Conservation (phyloP, 2,329 filamentous ascomycete genomes). For the Aspergillus puulaauensis region DNA sequence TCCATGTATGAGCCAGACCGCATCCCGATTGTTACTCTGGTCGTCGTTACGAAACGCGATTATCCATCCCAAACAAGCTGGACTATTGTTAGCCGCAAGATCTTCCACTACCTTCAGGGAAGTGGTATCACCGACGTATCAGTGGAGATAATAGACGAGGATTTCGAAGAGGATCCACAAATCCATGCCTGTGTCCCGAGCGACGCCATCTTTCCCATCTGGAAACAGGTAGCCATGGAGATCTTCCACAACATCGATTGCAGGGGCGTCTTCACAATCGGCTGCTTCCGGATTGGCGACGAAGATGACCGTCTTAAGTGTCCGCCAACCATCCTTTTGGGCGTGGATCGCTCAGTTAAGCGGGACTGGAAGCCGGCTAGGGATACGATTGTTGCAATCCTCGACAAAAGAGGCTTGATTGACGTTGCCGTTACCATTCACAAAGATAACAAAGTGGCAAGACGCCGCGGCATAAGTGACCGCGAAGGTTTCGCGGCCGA, state of each 20-base stretch:
- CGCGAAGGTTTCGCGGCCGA: neutral
- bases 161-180: neutral
- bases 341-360: neutral
- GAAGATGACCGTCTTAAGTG: neutral
- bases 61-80: neutral
- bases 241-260: neutral
- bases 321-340: neutral
- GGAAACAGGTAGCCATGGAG: neutral
- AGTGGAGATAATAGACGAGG: neutral
- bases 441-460: neutral
- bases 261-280: neutral
- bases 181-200: neutral
- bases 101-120: neutral
- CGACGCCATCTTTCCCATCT: neutral
- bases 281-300: neutral
- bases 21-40: neutral
- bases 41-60: neutral
- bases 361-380: neutral
- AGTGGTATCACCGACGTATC: neutral
- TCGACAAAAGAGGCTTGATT: neutral
- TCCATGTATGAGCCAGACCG: neutral
- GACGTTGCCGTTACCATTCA: neutral
- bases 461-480: neutral
- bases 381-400: neutral
- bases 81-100: neutral